phyloP scores from a whole-genome alignment of 345 rosid genomes.

The Iberis pinnata region DNA sequence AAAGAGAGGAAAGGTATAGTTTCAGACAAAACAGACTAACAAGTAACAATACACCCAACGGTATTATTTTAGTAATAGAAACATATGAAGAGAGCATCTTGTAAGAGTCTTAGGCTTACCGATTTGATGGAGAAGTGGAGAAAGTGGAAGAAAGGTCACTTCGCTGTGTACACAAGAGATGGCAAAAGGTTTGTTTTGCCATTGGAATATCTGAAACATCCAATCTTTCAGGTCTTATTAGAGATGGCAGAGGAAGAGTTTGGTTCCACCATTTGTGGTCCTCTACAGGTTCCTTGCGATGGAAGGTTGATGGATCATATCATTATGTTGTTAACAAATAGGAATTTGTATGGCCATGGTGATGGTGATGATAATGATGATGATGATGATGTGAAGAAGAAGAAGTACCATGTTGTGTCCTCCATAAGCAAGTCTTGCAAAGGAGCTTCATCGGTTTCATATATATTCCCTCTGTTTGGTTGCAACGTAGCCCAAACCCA shows the following conservation, averaged over 20 bases:
- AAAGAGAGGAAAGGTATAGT: constrained; percentile 19
- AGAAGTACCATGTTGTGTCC: constrained; percentile 17
- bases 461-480: constrained; percentile 31
- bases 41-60: constrained; percentile 22
- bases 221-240: constrained; percentile 42
- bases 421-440: constrained; percentile 30
- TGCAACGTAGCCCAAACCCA: constrained; percentile 24
- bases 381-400: constrained; percentile 22
- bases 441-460: constrained; percentile 31
- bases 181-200: constrained; percentile 48
- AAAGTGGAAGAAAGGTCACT: constrained; percentile 44
- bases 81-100: constrained; percentile 28
- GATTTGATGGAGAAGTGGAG: constrained; percentile 40
- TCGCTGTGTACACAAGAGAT: constrained; percentile 45
- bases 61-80: constrained; percentile 12
- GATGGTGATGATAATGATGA: constrained; percentile 10
- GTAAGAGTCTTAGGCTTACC: constrained; percentile 27
- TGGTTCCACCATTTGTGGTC: constrained; percentile 38
- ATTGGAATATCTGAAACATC: constrained; percentile 40
- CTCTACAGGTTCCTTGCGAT: constrained; percentile 47
- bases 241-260: constrained; percentile 56
- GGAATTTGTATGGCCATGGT: constrained; percentile 25
- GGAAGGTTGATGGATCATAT: constrained; percentile 41
- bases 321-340: constrained; percentile 32
- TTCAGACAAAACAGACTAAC: constrained; percentile 28